phyloP scores from a whole-genome alignment of 768 basidiomycete species.

The Fomitopsis serialis region DNA sequence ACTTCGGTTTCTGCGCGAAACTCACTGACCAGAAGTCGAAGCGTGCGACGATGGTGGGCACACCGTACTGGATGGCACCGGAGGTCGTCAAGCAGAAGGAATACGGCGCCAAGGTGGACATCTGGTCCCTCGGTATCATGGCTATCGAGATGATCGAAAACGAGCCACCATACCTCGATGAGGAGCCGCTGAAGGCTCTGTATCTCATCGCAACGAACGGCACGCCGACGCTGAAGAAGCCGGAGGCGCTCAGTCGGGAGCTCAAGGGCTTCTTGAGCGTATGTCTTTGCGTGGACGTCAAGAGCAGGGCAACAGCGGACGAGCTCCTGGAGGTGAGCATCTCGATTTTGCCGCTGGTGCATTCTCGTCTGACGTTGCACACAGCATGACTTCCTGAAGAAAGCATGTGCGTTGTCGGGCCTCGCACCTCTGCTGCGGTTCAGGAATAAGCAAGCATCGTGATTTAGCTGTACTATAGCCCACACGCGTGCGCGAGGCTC shows the following conservation, averaged over 20 bases:
- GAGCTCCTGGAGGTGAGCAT: slow-evolving; percentile 73
- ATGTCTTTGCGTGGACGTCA: slow-evolving; percentile 96
- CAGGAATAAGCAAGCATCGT: slow-evolving; percentile 54
- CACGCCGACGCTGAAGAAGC: slow-evolving; percentile 95
- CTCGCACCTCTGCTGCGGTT: slow-evolving; percentile 84
- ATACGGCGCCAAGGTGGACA: slow-evolving; percentile 94
- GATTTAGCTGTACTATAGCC: slow-evolving; percentile 10
- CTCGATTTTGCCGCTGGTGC: neutral
- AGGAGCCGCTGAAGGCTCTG: slow-evolving; percentile 90
- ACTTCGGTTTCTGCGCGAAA: slow-evolving; percentile 96
- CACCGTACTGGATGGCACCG: slow-evolving; percentile 99
- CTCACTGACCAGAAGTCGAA: slow-evolving; percentile 95
- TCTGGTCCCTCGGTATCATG: slow-evolving; percentile 98
- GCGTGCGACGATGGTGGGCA: slow-evolving; percentile 97
- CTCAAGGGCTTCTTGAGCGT: slow-evolving; percentile 96
- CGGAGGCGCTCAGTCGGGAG: slow-evolving; percentile 86
- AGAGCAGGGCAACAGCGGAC: slow-evolving; percentile 84
- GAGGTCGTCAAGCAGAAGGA: slow-evolving; percentile 97
- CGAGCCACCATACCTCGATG: slow-evolving; percentile 93
- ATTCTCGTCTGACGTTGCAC: slow-evolving; percentile 2
- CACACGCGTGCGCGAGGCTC: neutral
- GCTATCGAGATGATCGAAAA: slow-evolving; percentile 99
- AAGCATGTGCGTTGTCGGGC: slow-evolving; percentile 76
- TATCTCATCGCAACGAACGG: slow-evolving; percentile 98
- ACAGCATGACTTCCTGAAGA: slow-evolving; percentile 92